Conservation (phyloP, 192 early-diverging fungal genomes). For the Mortierella alpina region DNA sequence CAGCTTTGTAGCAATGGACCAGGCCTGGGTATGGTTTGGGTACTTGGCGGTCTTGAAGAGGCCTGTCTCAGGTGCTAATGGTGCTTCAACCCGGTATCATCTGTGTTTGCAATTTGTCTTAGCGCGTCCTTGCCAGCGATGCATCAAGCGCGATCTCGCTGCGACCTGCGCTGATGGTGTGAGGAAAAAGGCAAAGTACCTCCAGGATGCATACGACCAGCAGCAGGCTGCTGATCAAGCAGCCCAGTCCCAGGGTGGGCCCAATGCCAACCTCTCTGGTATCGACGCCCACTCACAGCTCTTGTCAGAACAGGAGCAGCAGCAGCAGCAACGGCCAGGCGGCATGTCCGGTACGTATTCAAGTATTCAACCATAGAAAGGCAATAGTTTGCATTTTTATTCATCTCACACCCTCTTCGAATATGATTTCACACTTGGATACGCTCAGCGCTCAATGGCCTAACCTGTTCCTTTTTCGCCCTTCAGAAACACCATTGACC, state of each 20-base stretch:
- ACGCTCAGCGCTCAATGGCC: not conserved
- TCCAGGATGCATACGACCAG: slow-evolving; percentile 71
- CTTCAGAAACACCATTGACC: slow-evolving; percentile 24
- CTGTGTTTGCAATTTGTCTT: slow-evolving; percentile 11
- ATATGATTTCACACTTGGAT: not conserved
- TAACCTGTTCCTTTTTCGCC: not conserved
- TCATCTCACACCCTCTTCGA: not conserved
- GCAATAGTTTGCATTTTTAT: not conserved
- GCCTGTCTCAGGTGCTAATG: not conserved
- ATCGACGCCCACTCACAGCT: slow-evolving; percentile 14
- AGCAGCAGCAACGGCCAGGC: slow-evolving; percentile 19
- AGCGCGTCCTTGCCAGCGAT: slow-evolving; percentile 89
- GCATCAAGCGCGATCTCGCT: slow-evolving; percentile 83
- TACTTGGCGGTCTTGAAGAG: too few relatives aligned
- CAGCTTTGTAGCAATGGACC: not conserved
- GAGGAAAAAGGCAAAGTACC: slow-evolving; percentile 93
- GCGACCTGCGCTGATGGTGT: slow-evolving; percentile 83
- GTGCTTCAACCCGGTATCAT: not conserved
- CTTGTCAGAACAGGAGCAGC: slow-evolving; percentile 29
- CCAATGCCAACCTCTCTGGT: slow-evolving; percentile 1
- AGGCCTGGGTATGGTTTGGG: too few relatives aligned
- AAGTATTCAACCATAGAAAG: not conserved
- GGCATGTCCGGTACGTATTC: slow-evolving; percentile 26
- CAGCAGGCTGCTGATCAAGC: slow-evolving; percentile 40
- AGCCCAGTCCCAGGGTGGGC: slow-evolving; percentile 19